phyloP scores from a whole-genome alignment of 179 eudicot species.

The Silene noctiflora region DNA sequence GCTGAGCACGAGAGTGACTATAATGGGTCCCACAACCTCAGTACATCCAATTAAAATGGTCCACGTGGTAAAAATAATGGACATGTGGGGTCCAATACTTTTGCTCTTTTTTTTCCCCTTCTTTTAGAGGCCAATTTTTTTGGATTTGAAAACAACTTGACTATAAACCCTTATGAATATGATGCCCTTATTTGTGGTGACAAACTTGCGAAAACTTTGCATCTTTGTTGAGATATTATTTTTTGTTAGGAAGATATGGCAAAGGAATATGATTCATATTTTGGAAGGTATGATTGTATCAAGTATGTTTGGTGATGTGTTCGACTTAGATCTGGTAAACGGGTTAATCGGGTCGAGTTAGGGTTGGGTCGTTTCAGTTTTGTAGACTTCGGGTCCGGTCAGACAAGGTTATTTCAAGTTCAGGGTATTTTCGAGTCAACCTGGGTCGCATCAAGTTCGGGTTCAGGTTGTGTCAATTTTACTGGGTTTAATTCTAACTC shows the following conservation, averaged over 20 bases:
- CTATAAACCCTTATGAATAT: background rate
- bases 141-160: conserved; percentile 10
- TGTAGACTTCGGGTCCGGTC: too few species aligned
- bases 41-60: background rate
- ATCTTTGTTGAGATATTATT: background rate
- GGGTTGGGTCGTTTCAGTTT: too few species aligned
- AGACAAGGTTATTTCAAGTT: too few species aligned
- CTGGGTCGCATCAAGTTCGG: too few species aligned
- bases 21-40: background rate
- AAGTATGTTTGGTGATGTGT: too few species aligned
- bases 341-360: too few species aligned
- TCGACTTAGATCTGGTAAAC: too few species aligned
- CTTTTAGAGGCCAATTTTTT: background rate
- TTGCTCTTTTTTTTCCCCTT: background rate
- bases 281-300: too few species aligned
- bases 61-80: background rate
- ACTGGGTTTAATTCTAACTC: too few species aligned
- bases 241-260: background rate
- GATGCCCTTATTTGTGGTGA: conserved; percentile 1
- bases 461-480: too few species aligned
- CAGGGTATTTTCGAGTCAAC: too few species aligned
- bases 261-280: too few species aligned
- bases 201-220: conserved; percentile 12
- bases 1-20: background rate
- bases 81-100: background rate